Base-by-base conservation (phyloP, 2,329 filamentous ascomycete species). In the Trichoderma harzianum region DNA sequence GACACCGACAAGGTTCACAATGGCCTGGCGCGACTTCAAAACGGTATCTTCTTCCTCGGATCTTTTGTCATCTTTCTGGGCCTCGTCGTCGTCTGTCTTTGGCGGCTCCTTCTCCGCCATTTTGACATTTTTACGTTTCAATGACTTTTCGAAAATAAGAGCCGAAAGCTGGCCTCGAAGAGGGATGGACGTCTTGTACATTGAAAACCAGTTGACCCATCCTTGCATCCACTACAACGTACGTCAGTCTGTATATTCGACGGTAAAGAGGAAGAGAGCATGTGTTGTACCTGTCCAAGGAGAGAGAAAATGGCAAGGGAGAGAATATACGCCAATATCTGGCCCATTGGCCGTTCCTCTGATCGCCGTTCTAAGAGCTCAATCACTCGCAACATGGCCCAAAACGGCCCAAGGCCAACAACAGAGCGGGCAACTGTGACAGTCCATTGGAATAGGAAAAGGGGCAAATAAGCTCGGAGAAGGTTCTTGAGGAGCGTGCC, bases 1-100 rank as follows among this genome's bases (percentile, higher is more conserved):
- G 12, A 95, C 90, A n/a, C 91, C 92, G 60, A 95, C 90, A 43
- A 94, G 84, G 78, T 95, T 95, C 70, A 95, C 90, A 5, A 91
- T 92, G 70, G 88, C 90, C 80, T 95, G 93, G 73, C 87, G 85
- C 30, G 88, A 87, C 69, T 83, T 80, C 24, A 77, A 71, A 3
- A 78, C 73, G 80, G 91, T 87, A 81, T 86, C 76, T 76, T 86
- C 76, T 76, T 84, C 75, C 10, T 88, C 85, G n/a, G 86, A 83
- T 34, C 87, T 85, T 4, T 84, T 83, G 2, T 83, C 83, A 0
- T 83, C 82, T 8, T 83, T 79, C 12, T 81, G 79, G 12, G 63
- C 71, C 3, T 79, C 70, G 11, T 79, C 78, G 47, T 75, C 64
- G 36, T 76, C 64, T 14, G 66, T 32, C 76, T 21, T 76, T 73